Percentiles rank a stretch among this genome's conserved stretches.
Conservation (phyloP, 2,329 filamentous ascomycete genomes). For the Clarireedia homoeocarpa region DNA sequence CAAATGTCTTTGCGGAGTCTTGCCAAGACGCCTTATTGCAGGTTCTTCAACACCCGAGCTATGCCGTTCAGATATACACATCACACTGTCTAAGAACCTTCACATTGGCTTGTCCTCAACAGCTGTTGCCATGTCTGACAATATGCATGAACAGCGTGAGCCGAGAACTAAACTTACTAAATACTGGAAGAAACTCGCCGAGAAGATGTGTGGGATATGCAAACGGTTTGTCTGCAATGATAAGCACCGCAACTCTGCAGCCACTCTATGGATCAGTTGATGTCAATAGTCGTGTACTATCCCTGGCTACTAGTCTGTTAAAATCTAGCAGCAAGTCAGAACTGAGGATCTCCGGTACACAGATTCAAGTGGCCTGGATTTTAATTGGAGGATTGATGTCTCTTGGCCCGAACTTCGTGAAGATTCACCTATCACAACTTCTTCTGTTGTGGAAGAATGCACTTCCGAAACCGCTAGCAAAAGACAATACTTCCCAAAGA, state of each 20-base stretch:
- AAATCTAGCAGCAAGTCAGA: conserved; percentile 91
- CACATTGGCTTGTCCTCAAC: conserved; percentile 83
- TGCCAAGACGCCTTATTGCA: conserved; percentile 85
- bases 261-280: conserved; percentile 93
- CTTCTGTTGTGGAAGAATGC: conserved; percentile 96
- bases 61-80: conserved; percentile 87
- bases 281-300: conserved; percentile 84
- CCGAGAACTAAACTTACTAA: conserved; percentile 73
- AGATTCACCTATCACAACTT: conserved; percentile 92
- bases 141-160: conserved; percentile 95
- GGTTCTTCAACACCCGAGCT: conserved; percentile 88
- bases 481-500: conserved; percentile 78
- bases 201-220: conserved; percentile 84
- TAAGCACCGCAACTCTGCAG: conserved; percentile 82
- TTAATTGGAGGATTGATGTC: conserved; percentile 95
- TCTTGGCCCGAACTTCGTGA: conserved; percentile 94
- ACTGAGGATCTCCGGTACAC: conserved; percentile 81
- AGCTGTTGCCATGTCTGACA: conserved; percentile 82
- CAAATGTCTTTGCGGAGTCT: conserved; percentile 68
- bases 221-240: conserved; percentile 80
- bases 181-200: conserved; percentile 67
- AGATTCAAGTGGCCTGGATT: conserved; percentile 97
- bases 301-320: conserved; percentile 82
- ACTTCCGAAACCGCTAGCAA: conserved; percentile 85
- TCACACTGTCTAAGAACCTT: conserved; percentile 81